phyloP scores from a whole-genome alignment of 2,329 filamentous ascomycete genomes.

The Anthostomella pinea region DNA sequence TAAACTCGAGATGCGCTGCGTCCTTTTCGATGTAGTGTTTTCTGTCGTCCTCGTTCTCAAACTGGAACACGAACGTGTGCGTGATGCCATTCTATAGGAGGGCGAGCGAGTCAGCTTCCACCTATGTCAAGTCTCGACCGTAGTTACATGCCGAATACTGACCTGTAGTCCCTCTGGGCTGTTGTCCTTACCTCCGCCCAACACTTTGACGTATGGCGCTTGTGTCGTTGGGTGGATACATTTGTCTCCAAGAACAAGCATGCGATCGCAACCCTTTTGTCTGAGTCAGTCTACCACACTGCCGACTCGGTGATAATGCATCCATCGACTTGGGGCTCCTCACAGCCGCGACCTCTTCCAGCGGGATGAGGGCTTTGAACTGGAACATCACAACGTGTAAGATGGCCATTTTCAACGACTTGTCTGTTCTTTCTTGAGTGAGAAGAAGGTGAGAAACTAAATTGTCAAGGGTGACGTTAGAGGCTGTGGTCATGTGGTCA shows the following conservation, averaged over 20 bases:
- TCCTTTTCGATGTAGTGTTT: conserved; percentile 65
- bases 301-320: background rate
- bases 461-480: too few relatives aligned
- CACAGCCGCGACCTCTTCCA: conserved; percentile 30
- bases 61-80: conserved; percentile 66
- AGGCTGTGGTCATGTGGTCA: too few relatives aligned
- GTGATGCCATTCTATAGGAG: conserved; percentile 54
- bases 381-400: conserved; percentile 29
- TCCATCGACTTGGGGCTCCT: conserved; percentile 6
- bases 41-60: conserved; percentile 59
- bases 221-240: conserved; percentile 60
- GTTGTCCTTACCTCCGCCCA: conserved; percentile 58
- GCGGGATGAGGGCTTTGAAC: conserved; percentile 25
- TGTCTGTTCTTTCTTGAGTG: too few relatives aligned
- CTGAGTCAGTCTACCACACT: conserved; percentile 4
- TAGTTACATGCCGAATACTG: conserved; percentile 8
- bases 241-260: conserved; percentile 49
- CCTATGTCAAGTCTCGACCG: background rate
- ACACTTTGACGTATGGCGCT: conserved; percentile 56
- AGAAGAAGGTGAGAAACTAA: too few relatives aligned
- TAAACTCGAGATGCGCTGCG: conserved; percentile 59
- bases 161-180: conserved; percentile 61
- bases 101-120: background rate
- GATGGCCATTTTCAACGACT: conserved; percentile 29
- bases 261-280: conserved; percentile 28